Base-by-base conservation (phyloP, 2,329 filamentous ascomycete genomes). In the Alternaria arborescens region DNA sequence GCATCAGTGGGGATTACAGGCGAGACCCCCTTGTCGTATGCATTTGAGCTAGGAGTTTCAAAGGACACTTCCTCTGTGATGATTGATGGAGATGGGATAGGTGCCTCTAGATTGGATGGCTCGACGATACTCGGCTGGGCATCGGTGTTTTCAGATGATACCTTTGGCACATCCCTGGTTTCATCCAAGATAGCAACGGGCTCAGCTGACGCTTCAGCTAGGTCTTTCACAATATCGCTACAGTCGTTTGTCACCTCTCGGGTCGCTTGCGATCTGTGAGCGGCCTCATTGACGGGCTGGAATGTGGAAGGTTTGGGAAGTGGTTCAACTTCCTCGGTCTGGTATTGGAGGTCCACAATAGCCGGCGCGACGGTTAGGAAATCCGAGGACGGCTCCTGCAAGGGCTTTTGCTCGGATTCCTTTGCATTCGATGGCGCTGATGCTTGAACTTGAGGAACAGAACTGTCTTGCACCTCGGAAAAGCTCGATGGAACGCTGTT, bases 191-290 rank as follows among this genome's bases (percentile, higher is more conserved):
- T 26, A 7, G 34, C 22, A 8, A 28, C 20, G 20, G 47, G 24
- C 24, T 62, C 53, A 8, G 36, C 36, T 26, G 20, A 32, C n/a
- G 43, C 52, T 52, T 62, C 55, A 8, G 48, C 47, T 14, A 67
- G 58, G 20, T 58, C 66, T 62, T 60, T 61, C 7, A 61, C 62
- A 41, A 67, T 64, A 42, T 68, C 65, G 34, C 57, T 50, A 24
- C 66, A 54, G 16, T 64, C 56, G 26, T 60, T 60, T n/a, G 34
- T 24, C 18, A 38, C 30, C 11, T 65, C 56, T 18, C 52, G 56
- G 32, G 47, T 22, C 28, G 34, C 18, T 40, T 46, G 55, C 18
- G 46, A 40, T 57, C 63, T 55, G 10, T 50, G 38, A 32, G n/a
- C 56, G 38, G 54, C 26, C 32, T 69, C 65, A n/a, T 36, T n/a